Conservation (phyloP, 2,329 filamentous ascomycete genomes). For the Pseudogymnoascus sp. region DNA sequence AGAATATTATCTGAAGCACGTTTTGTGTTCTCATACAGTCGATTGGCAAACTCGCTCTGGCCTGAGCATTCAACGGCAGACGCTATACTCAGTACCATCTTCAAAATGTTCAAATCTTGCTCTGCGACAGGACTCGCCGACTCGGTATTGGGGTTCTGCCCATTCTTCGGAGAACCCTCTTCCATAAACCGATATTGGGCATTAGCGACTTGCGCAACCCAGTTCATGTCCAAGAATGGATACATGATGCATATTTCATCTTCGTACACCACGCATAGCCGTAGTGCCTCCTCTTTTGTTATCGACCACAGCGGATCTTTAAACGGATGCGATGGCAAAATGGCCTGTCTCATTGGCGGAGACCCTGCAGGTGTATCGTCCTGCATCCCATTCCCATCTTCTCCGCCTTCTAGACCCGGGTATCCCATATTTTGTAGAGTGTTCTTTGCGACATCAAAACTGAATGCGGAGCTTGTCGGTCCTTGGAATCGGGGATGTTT, state of each 20-base stretch:
- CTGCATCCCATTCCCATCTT: constrained; percentile 52
- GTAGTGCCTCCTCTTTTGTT: constrained; percentile 69
- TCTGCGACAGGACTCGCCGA: constrained; percentile 45
- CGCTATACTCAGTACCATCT: constrained; percentile 74
- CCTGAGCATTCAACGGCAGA: constrained; percentile 73
- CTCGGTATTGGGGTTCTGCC: constrained; percentile 39
- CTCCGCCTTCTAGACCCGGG: constrained; percentile 51
- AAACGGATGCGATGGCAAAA: constrained; percentile 25
- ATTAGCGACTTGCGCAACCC: constrained; percentile 62
- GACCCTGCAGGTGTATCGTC: constrained; percentile 41
- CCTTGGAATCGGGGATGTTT: constrained; percentile 63
- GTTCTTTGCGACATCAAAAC: constrained; percentile 76
- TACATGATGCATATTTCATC: constrained; percentile 93
- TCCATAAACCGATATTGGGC: constrained; percentile 68
- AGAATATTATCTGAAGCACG: constrained; percentile 59
- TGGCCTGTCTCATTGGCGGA: constrained; percentile 13
- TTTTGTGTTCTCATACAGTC: constrained; percentile 71
- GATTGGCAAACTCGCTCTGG: constrained; percentile 64
- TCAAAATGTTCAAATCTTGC: constrained; percentile 64
- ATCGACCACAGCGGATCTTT: constrained; percentile 78
- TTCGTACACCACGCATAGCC: constrained; percentile 72
- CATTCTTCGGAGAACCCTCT: constrained; percentile 11
- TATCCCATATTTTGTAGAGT: constrained; percentile 89
- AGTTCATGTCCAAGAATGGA: constrained; percentile 70
- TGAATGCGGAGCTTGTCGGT: constrained; percentile 78